phyloP scores from a whole-genome alignment of 2,329 filamentous ascomycete genomes.

The Fusarium sublunatum region DNA sequence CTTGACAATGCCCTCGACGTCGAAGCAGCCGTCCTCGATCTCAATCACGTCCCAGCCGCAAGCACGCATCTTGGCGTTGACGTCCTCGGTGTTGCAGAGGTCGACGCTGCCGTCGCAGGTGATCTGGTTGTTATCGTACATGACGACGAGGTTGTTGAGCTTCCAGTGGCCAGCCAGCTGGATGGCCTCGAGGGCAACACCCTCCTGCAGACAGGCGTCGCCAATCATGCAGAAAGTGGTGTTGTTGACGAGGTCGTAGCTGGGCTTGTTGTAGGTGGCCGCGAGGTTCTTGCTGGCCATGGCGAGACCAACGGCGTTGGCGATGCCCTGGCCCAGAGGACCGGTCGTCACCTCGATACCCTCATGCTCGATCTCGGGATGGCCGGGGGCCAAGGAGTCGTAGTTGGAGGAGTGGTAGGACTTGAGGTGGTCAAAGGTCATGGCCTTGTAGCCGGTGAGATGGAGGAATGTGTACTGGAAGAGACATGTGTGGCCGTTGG shows the following conservation, averaged over 20 bases:
- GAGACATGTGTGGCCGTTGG: conserved; percentile 68
- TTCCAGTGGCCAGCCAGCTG: conserved; percentile 66
- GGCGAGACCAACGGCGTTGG: conserved; percentile 69
- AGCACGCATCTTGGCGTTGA: conserved; percentile 68
- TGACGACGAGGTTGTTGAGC: conserved; percentile 66
- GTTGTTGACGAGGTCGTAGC: conserved; percentile 61
- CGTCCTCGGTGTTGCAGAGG: conserved; percentile 64
- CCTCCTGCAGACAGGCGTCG: conserved; percentile 69
- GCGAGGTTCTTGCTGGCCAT: conserved; percentile 67
- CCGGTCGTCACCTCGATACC: conserved; percentile 70
- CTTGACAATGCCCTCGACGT: conserved; percentile 56
- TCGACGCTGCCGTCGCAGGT: conserved; percentile 69
- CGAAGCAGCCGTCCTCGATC: conserved; percentile 63
- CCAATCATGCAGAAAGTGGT: conserved; percentile 68
- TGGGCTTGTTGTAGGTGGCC: conserved; percentile 64
- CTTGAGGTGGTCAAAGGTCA: conserved; percentile 68
- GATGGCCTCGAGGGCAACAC: conserved; percentile 67
- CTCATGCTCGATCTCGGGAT: conserved; percentile 68
- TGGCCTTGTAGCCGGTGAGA: conserved; percentile 63
- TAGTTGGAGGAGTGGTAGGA: conserved; percentile 59
- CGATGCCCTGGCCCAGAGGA: conserved; percentile 69
- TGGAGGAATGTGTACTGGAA: conserved; percentile 67
- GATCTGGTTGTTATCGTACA: conserved; percentile 71
- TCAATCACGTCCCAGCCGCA: conserved; percentile 67
- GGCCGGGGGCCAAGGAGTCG: conserved; percentile 65